Conservation (phyloP, 176 grass and related monocot genomes). For the Carex pumila region DNA sequence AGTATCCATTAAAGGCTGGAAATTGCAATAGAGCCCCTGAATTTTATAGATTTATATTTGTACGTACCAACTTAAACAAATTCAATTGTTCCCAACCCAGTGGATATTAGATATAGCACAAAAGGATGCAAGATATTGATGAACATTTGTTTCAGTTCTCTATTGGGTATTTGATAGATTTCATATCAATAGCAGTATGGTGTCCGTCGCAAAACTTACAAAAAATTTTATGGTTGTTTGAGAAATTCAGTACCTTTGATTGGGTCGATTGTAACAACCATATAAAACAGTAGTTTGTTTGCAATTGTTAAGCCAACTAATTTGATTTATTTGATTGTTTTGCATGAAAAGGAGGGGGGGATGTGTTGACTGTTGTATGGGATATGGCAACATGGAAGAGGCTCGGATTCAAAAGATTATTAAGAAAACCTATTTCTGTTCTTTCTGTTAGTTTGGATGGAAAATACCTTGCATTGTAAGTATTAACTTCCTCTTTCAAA, state of each 20-base stretch:
- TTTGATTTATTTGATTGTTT: constrained; percentile 20
- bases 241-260: background rate
- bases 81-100: background rate
- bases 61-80: background rate
- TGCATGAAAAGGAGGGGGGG: constrained; percentile 35
- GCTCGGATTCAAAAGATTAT: constrained; percentile 84
- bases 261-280: background rate
- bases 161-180: background rate
- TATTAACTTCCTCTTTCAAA: constrained; percentile 3
- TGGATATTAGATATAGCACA: constrained; percentile 4
- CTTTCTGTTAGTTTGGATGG: constrained; percentile 96
- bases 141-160: background rate
- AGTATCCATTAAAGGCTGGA: background rate
- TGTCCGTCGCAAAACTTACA: background rate
- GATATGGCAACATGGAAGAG: constrained; percentile 85
- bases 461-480: constrained; percentile 93
- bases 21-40: background rate
- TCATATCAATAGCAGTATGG: background rate
- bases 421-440: constrained; percentile 70
- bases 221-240: background rate
- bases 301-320: constrained; percentile 8
- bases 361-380: constrained; percentile 81
- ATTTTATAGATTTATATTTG: background rate
- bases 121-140: background rate
- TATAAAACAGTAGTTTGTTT: background rate